Conservation (phyloP, 2,329 filamentous ascomycete genomes). For the Xylaria sp. region DNA sequence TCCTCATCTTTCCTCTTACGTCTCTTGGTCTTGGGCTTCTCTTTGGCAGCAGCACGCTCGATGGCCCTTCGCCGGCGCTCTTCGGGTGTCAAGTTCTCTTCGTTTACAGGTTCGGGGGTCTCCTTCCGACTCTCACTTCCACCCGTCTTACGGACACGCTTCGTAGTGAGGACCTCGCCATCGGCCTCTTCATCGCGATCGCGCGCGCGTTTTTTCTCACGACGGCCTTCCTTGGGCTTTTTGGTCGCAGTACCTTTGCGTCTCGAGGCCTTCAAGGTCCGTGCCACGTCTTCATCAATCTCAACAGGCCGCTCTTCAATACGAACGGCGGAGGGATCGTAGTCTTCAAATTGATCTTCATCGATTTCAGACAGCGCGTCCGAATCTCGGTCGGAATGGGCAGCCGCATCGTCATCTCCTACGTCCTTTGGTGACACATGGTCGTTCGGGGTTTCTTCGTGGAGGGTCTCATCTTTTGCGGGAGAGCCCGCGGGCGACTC, state of each 20-base stretch:
- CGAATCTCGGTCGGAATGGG: conserved; percentile 65
- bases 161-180: conserved; percentile 58
- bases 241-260: conserved; percentile 73
- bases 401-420: conserved; percentile 55
- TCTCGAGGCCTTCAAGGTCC: conserved; percentile 72
- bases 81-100: conserved; percentile 84
- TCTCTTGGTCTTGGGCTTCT: conserved; percentile 79
- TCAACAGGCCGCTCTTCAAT: conserved; percentile 73
- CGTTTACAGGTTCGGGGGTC: conserved; percentile 73
- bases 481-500: conserved; percentile 57
- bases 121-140: conserved; percentile 58
- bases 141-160: conserved; percentile 59
- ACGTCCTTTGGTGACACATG: conserved; percentile 52
- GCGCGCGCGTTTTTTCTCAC: conserved; percentile 72
- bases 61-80: conserved; percentile 86
- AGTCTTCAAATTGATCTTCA: conserved; percentile 76
- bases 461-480: conserved; percentile 45
- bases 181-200: conserved; percentile 63
- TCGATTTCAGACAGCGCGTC: conserved; percentile 75
- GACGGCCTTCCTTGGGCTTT: conserved; percentile 79
- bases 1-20: conserved; percentile 88
- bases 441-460: conserved; percentile 46
- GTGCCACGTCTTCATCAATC: conserved; percentile 73
- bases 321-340: conserved; percentile 72
- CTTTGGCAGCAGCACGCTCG: conserved; percentile 87